Evolutionary conservation across 176 grass and related monocot genomes (phyloP).

Genomic region (Triticum monococcum): DNA sequence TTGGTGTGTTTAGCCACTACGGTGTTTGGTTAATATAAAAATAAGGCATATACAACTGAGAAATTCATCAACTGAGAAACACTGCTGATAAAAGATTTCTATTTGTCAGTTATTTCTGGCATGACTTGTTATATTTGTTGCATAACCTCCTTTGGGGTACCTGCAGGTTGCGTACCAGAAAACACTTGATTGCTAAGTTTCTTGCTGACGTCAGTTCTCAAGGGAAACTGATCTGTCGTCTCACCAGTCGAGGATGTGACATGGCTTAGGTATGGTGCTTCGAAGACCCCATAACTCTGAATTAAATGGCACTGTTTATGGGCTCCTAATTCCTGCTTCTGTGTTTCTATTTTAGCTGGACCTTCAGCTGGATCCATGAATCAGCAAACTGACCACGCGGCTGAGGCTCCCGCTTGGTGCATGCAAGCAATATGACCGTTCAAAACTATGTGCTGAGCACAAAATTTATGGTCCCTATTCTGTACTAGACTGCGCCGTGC

Average conservation of each 20-base stretch:
- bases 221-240: background rate
- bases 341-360: background rate
- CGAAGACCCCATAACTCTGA: background rate
- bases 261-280: constrained; percentile 16
- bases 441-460: background rate
- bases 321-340: background rate
- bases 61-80: background rate
- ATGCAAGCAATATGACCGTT: background rate
- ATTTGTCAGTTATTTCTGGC: background rate
- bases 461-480: background rate
- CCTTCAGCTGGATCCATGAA: background rate
- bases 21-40: background rate
- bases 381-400: background rate
- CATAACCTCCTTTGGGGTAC: background rate
- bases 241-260: constrained; percentile 15
- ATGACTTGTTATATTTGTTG: background rate
- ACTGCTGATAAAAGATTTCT: background rate
- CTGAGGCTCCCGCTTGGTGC: background rate
- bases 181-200: constrained; percentile 51
- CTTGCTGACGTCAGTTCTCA: background rate
- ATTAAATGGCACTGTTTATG: background rate
- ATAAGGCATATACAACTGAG: background rate
- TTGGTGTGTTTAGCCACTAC: background rate
- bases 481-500: background rate
- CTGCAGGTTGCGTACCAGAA: constrained; percentile 88